Base-by-base conservation (phyloP, 1,284 basidiomycete species). In the Apiotrichum mycotoxinovorans region DNA sequence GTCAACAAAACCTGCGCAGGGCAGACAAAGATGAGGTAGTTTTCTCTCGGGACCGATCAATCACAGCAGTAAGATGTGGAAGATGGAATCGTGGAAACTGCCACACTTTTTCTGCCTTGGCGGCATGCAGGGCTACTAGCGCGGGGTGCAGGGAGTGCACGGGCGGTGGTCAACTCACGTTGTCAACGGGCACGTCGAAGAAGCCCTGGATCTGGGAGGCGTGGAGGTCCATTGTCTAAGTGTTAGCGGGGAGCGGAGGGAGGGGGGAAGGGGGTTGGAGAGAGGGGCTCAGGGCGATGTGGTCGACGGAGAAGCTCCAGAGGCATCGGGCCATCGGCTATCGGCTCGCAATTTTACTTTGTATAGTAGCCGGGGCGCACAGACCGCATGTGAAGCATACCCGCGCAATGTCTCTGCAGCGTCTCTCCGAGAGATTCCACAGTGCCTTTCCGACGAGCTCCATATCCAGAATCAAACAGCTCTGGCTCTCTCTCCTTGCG, bases 181-280 rank as follows among this genome's bases (percentile, higher is more conserved):
- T 97, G 83, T 99, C 95, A 62, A 98, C 95, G 18, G 96, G 96
- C n/a, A 98, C 95, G 77, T 98, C 95, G 77, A 99, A 99, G 82
- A 99, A 99, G 35, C 96, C 96, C 79, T 99, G 94, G 64, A 97
- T 97, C 74, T 96, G 94, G n/a, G 91, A 93, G 47, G 94, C 93
- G 74, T 97, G 92, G 68, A 97, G 80, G 79, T 96, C 94, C 93
- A 95, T 98, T 30, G 92, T 98, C 95, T 49, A 25, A 5, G 25
- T 33, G 53, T 54, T 33, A 50, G 53, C n/a, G 18, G 9, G n/a
- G n/a, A 18, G 18, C 8, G 17, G 18, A 18, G 18, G 40, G n/a
- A 40, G 12, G 15, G 40, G 48, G 1, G 26, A 12, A 25, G 33
- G 33, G 20, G 46, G n/a, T 27, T 30, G 34, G 34, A 17, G 37